Evolutionary conservation across 2,329 filamentous ascomycete species (phyloP), one percentile per base, ranked within the genome.

Genomic region (Colletotrichum spaethianum): DNA sequence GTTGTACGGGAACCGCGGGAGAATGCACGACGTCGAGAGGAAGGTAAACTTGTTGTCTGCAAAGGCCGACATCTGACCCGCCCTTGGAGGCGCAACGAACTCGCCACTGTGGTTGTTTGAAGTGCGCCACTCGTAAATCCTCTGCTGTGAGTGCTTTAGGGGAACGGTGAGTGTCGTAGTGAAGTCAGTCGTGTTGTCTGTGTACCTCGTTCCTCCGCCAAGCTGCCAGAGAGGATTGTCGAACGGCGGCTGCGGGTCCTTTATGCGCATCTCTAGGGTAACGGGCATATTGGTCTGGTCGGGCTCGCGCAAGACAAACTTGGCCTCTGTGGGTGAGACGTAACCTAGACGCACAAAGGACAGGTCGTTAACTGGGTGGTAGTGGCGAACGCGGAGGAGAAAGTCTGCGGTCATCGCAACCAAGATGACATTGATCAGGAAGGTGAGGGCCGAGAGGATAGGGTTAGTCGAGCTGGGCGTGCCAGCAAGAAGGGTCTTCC

Each of bases 1-100:
- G 53, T 89, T 93, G 82, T 99, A 99, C 0, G 96, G 96, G 67
- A 98, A 94, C 23, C 94, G 93, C 14, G 93, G 93, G 77, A 98
- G 94, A 77, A 98, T 94, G 82, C 96, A 99, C 52, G 94, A 98
- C 0, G 94, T 96, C 4, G 95, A 94, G 9, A 98, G 83, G 80
- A 99, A 99, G 0, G 94, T 97, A 77, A 98, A 96, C 69, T 91
- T 92, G 50, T 92, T 92, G 61, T 91, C 87, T 53, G 88, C 87
- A 5, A 88, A 86, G 20, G 86, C 83, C 0, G 91, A 88, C 74
- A 89, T 87, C 1, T 88, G 86, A 14, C 95, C 94, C 0, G 91
- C 84, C 44, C 87, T 89, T 1, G 96, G 94, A 1, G 95, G 92
- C 0, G 94, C 92, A 4, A 89, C 89, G 77, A 99, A 98, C 75